Base-by-base conservation (phyloP, 192 early-diverging fungal species). In the Coemansia guatemalensis region DNA sequence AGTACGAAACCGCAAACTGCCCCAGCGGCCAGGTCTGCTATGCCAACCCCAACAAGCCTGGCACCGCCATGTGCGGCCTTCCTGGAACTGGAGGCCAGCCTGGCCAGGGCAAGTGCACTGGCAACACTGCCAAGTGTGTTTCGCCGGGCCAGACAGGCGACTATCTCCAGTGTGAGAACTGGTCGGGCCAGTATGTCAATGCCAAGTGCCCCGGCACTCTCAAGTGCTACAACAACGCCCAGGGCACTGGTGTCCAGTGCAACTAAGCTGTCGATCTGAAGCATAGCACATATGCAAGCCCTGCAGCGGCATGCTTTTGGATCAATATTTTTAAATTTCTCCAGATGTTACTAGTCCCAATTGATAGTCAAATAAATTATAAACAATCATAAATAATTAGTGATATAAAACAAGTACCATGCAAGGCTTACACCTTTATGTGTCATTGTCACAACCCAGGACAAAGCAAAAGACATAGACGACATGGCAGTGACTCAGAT, bases 11-110 rank as follows among this genome's bases (percentile, higher is more conserved):
- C n/a, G 47, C 51, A 49, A 58, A 63, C 63, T 81, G 78, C 53
- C 47, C 68, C 0, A 20, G 66, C 5, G 78, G 72, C 49, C 78
- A 81, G 58, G 78, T 81, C 26, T 81, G 78, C 78, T 81, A 75
- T 23, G 73, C 78, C 30, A 81, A 75, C 61, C 78, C 78, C 21
- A 80, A 64, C 68, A 69, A 55, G 41, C 69, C 69, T 24, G 62
- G 58, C 20, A 69, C 66, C 30, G 64, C 67, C 30, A 74, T 74
- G 78, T 81, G 78, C 35, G 78, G 73, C 2, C 69, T 68, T 7
- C 78, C 78, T 11, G 69, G 67, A 33, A 72, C 69, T 6, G 78
- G 78, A 41, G 68, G 75, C 8, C 21, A 32, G 12, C 72, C 72
- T 33, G 64, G 75, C 12, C 30, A 49, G 44, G 75, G 69, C 35